Evolutionary conservation across 2,329 filamentous ascomycete species (phyloP).

Genomic region (Claviceps sp.): DNA sequence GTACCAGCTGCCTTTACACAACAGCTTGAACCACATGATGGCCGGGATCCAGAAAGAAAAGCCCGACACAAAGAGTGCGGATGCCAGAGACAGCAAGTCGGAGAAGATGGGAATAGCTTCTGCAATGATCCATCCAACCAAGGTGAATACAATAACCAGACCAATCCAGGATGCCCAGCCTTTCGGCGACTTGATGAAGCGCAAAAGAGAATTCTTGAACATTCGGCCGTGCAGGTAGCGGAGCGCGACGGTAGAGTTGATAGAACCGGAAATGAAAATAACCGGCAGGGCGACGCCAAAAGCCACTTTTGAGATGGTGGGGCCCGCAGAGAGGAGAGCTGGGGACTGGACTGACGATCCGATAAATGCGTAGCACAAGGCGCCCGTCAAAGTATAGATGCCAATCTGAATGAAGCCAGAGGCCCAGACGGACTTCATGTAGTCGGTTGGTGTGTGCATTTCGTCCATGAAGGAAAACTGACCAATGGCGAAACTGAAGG

Average conservation of each 20-base stretch:
- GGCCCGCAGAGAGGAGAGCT: conserved; percentile 51
- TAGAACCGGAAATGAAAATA: conserved; percentile 61
- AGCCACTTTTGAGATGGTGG: conserved; percentile 47
- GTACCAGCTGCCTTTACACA: conserved; percentile 14
- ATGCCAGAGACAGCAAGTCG: conserved; percentile 43
- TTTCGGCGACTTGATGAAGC: conserved; percentile 33
- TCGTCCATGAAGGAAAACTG: conserved; percentile 41
- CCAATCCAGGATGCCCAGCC: conserved; percentile 42
- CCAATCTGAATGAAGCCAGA: conserved; percentile 48
- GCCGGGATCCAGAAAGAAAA: conserved; percentile 24
- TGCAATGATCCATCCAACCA: conserved; percentile 55
- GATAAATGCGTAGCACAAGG: conserved; percentile 56
- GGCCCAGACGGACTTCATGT: conserved; percentile 42
- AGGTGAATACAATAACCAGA: conserved; percentile 43
- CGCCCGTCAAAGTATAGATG: conserved; percentile 54
- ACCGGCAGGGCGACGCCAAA: conserved; percentile 59
- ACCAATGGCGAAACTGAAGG: conserved; percentile 45
- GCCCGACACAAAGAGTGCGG: conserved; percentile 33
- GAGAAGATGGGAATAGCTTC: conserved; percentile 61
- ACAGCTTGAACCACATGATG: conserved; percentile 28
- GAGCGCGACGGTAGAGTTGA: conserved; percentile 38
- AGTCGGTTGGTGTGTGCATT: conserved; percentile 35
- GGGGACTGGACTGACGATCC: conserved; percentile 50
- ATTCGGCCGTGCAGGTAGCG: conserved; percentile 33
- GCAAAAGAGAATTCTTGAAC: conserved; percentile 28